Evolutionary conservation across 2,329 filamentous ascomycete species (phyloP).

Genomic region (Stylonectria norvegica): DNA sequence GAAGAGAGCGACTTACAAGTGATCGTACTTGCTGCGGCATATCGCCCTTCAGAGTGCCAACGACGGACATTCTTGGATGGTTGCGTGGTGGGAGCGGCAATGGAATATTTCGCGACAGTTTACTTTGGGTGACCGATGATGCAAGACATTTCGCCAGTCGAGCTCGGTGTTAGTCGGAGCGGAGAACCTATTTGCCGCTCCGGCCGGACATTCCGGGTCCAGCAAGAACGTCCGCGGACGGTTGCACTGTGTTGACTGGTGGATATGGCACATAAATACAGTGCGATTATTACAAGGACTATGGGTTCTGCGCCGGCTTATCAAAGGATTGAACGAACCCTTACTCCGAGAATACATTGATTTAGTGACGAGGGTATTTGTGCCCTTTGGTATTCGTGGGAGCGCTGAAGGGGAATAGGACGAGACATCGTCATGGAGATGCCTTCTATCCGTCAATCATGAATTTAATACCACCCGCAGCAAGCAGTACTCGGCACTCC

Average conservation of each 20-base stretch:
- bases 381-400: too few species aligned
- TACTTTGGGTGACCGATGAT: conserved; percentile 24
- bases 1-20: conserved; percentile 41
- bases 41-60: conserved; percentile 46
- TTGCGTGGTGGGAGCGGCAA: conserved; percentile 15
- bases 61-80: conserved; percentile 39
- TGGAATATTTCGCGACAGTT: conserved; percentile 19
- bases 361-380: too few species aligned
- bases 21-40: conserved; percentile 57
- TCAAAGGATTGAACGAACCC: too few species aligned
- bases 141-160: conserved; percentile 24
- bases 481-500: too few species aligned
- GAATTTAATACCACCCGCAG: too few species aligned
- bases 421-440: too few species aligned
- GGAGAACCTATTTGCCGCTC: conserved; percentile 34
- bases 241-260: conserved; percentile 1
- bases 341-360: too few species aligned
- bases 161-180: conserved; percentile 35
- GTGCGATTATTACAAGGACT: not conserved
- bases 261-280: too few species aligned
- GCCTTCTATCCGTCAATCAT: too few species aligned
- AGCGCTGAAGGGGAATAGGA: too few species aligned
- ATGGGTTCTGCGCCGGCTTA: too few species aligned
- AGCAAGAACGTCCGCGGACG: not conserved
- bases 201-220: conserved; percentile 17